Evolutionary conservation across 106 monocot genomes (phyloP).

Genomic region (Dioscorea dumetorum): DNA sequence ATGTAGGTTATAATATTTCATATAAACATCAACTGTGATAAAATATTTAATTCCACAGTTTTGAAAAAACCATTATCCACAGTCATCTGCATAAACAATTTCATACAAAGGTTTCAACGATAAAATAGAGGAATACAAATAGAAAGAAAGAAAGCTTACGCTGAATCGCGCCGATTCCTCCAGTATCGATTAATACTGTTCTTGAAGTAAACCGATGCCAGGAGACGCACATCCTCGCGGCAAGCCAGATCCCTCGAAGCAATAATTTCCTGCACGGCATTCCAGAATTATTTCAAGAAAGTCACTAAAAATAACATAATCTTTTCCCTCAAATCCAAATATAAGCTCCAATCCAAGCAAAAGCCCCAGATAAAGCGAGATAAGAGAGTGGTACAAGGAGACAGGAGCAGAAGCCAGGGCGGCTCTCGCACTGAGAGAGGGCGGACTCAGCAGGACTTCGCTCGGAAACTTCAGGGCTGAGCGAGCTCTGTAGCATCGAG

Average conservation of each 20-base stretch:
- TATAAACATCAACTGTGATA: too few species aligned
- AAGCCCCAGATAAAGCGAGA: neutral
- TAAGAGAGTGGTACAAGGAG: conserved; percentile 50
- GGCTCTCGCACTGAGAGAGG: conserved; percentile 88
- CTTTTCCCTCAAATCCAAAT: neutral
- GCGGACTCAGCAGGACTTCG: conserved; percentile 76
- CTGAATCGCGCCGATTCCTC: conserved; percentile 64
- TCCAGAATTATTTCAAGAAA: neutral
- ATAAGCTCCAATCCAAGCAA: neutral
- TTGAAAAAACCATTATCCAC: too few species aligned
- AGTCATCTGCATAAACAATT: too few species aligned
- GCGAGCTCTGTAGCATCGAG: conserved; percentile 63
- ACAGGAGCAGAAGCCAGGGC: conserved; percentile 97
- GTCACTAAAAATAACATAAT: neutral
- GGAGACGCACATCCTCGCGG: conserved; percentile 75
- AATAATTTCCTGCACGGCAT: conserved; percentile 70
- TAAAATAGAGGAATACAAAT: neutral
- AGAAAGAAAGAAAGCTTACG: conserved; percentile 18
- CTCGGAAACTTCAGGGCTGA: conserved; percentile 58
- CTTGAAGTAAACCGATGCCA: conserved; percentile 94
- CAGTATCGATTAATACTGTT: conserved; percentile 87
- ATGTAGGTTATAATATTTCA: too few species aligned
- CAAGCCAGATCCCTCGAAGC: conserved; percentile 62
- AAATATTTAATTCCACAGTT: too few species aligned
- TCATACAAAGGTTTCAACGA: too few species aligned